phyloP scores from a whole-genome alignment of 192 early-diverging fungal genomes.

The Entrophospora sp. region DNA sequence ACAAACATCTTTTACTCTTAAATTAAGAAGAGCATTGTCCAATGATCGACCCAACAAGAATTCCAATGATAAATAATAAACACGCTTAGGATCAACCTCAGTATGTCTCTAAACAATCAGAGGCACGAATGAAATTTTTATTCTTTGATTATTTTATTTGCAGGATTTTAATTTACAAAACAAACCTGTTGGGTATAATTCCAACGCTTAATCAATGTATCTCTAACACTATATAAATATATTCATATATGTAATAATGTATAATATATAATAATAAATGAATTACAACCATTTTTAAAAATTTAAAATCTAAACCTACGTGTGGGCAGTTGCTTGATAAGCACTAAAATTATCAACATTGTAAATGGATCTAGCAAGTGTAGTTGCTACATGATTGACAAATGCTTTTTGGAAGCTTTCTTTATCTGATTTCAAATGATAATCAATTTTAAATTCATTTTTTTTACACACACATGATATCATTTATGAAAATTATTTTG shows the following conservation, averaged over 20 bases:
- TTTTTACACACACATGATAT: background rate
- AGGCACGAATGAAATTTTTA: too few relatives aligned
- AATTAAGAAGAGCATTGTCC: conserved; percentile 90
- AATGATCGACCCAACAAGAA: conserved; percentile 95
- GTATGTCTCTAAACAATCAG: conserved; percentile 52
- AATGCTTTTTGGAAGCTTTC: conserved; percentile 76
- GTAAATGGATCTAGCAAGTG: conserved; percentile 77
- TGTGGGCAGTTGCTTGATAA: conserved; percentile 88
- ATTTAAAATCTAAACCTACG: conserved; percentile 32
- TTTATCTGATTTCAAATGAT: conserved; percentile 38
- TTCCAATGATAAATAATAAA: conserved; percentile 97
- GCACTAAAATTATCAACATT: conserved; percentile 90
- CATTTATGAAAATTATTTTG: background rate
- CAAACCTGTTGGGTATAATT: conserved; percentile 80
- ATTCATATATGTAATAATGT: too few relatives aligned
- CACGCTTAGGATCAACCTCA: conserved; percentile 77
- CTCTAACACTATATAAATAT: conserved; percentile 65
- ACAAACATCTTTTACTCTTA: conserved; percentile 76
- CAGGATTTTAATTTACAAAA: background rate
- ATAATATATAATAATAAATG: too few relatives aligned
- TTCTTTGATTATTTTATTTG: too few relatives aligned
- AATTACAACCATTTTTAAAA: too few relatives aligned
- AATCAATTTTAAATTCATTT: background rate
- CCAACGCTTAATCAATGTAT: conserved; percentile 88
- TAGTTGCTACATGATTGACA: conserved; percentile 82